Base-by-base conservation (phyloP, 1,284 basidiomycete species). In the Stereum hirsutum region DNA sequence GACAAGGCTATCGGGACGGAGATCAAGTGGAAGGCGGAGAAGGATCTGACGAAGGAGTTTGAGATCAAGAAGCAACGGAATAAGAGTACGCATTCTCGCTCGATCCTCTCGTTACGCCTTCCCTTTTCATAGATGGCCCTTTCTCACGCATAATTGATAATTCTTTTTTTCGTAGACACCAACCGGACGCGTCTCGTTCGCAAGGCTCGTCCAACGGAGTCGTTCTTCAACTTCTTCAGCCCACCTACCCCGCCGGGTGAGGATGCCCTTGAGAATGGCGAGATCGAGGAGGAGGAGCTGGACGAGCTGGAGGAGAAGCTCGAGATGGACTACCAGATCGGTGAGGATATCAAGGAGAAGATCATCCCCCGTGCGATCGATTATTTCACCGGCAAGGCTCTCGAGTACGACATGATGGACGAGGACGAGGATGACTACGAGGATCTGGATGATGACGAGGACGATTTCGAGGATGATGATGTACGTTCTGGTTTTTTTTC, bases 11-110 rank as follows among this genome's bases (percentile, higher is more conserved):
- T 89, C 57, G 94, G 93, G 15, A 84, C 81, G 46, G 77, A 84
- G 58, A 94, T 99, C 66, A 81, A 86, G 61, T 98, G 95, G 95
- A 96, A 95, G 70, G 92, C 92, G 63, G 95, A 96, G 57, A 95
- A 95, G 72, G 91, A 99, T 68, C 72, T 98, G 47, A 98, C 94
- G 43, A 93, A 94, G 70, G 89, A 91, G 70, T 86, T 92, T 55
- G 95, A 98, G 72, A 94, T 97, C 63, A 97, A 97, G 79, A 98
- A 97, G 75, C 95, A 98, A 69, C 75, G 94, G 56, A 98, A 98
- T 73, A 99, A 98, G 76, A 91, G 91, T 94, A 57, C 48, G 81
- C 68, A 5, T 5, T 17, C 41, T 23, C 44, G 50, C 19, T 19
- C 20, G 15, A 38, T 34, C 51, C 37, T 42, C 11, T 31, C 26